Base-by-base conservation (phyloP, 768 basidiomycete genomes). In the Tubosaeta brunneosetosa region DNA sequence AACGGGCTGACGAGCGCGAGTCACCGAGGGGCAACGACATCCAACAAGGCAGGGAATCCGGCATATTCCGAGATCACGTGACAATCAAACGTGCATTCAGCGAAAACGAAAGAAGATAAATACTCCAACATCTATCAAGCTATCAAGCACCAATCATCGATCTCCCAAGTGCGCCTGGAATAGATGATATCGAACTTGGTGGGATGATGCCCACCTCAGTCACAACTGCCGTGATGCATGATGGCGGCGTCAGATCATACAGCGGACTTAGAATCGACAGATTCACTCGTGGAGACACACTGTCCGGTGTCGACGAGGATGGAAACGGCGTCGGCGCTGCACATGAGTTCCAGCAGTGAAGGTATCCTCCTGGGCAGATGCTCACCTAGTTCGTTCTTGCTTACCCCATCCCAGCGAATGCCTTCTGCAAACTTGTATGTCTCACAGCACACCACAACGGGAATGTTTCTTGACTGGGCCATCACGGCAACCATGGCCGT, bases 391-490 rank as follows among this genome's bases (percentile, higher is more conserved):
- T 99, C 97, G 63, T 99, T 99, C 70, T 91, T 93, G 41, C 89
- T 92, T 60, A 99, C 94, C 17, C 88, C 88, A 68, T 99, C 97
- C 50, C 98, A 75, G 69, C 90, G 86, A 27, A 98, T 86, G 32
- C 84, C 83, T 61, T 98, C 95, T 16, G 90, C 89, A 63, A 94
- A 98, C 69, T 99, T 99, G 74, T 98, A 98, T 4, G 97, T 99
- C 72, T 98, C 97, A 61, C 94, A 97, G 58, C 94, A 97, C 25
- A 97, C 93, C 33, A 99, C 83, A 7, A 98, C 94, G 5, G 97
- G 95, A 0, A 97, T 88, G 22, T 84, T 85, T 61, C 87, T 81
- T 44, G 83, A 82, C 68, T 91, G 91, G 1, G 92, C 91, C 78
- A 97, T 85, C 94, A 98, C 95, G 2, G 94, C 91, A 6, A 98